Conservation (phyloP, 2,329 filamentous ascomycete genomes). For the Cercospora zeina region DNA sequence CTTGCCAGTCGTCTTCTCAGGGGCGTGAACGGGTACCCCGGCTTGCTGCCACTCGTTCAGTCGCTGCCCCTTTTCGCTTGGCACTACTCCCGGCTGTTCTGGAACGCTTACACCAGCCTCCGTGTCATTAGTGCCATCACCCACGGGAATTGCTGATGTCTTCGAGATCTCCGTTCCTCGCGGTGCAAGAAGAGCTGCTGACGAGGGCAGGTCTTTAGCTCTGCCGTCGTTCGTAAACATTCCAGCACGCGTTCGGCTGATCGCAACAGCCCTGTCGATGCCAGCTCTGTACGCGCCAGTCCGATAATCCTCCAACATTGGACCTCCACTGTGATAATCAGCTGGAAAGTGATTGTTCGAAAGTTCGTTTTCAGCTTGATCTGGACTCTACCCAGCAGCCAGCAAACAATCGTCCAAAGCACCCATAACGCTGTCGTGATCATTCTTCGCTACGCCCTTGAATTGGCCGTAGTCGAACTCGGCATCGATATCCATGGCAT, state of each 20-base stretch:
- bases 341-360: constrained; percentile 5
- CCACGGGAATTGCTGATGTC: neutral
- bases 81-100: neutral
- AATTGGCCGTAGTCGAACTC: constrained; percentile 40
- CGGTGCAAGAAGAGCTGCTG: neutral
- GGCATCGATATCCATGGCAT: constrained; percentile 43
- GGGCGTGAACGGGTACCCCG: neutral
- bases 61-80: neutral
- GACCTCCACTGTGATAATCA: neutral
- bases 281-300: neutral
- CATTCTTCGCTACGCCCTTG: constrained; percentile 40
- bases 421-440: constrained; percentile 37
- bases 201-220: neutral
- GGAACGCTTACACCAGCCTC: neutral
- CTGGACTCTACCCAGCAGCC: constrained; percentile 32
- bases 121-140: neutral
- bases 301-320: constrained; percentile 7
- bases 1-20: constrained; percentile 5
- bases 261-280: neutral
- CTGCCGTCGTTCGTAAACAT: neutral
- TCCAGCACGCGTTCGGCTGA: neutral
- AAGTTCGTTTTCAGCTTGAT: constrained; percentile 15
- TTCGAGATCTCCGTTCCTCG: neutral
- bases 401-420: constrained; percentile 45
- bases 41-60: neutral